phyloP scores from a whole-genome alignment of 179 eudicot genomes.

The Actinidia polygama region DNA sequence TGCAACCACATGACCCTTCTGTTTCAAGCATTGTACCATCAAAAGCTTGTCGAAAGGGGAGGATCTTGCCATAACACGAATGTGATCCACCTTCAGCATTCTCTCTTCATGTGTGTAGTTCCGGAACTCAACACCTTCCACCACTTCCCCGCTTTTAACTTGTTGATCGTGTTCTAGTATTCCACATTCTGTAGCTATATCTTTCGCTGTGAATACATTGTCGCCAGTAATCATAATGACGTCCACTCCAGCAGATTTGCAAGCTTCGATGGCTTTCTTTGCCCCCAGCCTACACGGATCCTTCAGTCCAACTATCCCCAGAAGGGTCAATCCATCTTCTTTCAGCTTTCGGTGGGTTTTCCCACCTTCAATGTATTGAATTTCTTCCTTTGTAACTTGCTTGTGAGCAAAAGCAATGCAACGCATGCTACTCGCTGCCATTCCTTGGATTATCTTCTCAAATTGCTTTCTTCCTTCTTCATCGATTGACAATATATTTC shows the following conservation, averaged over 20 bases:
- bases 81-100: constrained; percentile 24
- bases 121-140: constrained; percentile 33
- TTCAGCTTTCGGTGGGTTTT: constrained; percentile 7
- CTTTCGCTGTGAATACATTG: constrained; percentile 12
- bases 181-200: constrained; percentile 40
- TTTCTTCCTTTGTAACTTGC: constrained; percentile 13
- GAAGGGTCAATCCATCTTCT: constrained; percentile 25
- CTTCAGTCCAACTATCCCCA: constrained; percentile 10
- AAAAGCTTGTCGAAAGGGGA: constrained; percentile 35
- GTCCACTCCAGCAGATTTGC: constrained; percentile 47
- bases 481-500: constrained; percentile 25
- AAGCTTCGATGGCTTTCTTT: constrained; percentile 38
- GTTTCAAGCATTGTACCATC: constrained; percentile 36
- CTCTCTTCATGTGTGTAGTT: constrained; percentile 30
- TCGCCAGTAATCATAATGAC: constrained; percentile 33
- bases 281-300: constrained; percentile 13
- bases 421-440: constrained; percentile 44
- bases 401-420: constrained; percentile 52
- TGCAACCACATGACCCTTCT: constrained; percentile 38
- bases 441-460: constrained; percentile 32
- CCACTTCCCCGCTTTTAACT: constrained; percentile 15
- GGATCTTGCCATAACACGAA: constrained; percentile 36
- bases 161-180: constrained; percentile 38
- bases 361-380: background rate
- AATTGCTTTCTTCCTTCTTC: constrained; percentile 26